phyloP scores from a whole-genome alignment of 305 asterid species.

The Fraxinus sp. region DNA sequence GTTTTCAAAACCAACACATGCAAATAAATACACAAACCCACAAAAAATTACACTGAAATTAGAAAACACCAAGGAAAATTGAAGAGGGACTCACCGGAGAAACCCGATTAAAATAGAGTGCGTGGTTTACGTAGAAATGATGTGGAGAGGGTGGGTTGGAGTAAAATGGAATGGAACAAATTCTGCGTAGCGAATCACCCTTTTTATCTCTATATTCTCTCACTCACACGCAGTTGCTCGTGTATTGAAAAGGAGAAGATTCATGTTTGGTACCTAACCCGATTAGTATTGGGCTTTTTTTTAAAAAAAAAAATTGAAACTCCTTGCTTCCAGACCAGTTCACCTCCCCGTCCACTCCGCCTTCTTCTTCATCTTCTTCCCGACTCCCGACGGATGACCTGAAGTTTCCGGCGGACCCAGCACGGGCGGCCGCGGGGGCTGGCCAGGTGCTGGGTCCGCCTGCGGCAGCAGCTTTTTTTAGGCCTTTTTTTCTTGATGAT shows the following conservation, averaged over 20 bases:
- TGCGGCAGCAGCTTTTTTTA: conserved; percentile 65
- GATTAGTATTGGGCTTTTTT: too few species aligned
- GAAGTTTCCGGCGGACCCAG: too few species aligned
- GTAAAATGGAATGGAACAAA: conserved; percentile 12
- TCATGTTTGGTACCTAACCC: too few species aligned
- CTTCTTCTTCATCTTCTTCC: too few species aligned
- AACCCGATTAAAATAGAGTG: background rate
- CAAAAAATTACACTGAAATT: background rate
- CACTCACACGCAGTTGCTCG: conserved; percentile 37
- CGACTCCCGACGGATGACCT: too few species aligned
- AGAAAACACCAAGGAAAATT: background rate
- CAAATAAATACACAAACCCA: conserved; percentile 12
- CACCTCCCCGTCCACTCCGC: too few species aligned
- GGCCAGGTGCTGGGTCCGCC: too few species aligned
- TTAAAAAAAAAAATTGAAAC: too few species aligned
- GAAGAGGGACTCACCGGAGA: conserved; percentile 11
- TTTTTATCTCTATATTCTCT: background rate
- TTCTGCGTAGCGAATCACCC: background rate
- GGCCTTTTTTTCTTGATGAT: conserved; percentile 86
- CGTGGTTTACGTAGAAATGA: background rate
- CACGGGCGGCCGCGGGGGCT: conserved; percentile 24
- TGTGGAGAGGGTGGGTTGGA: conserved; percentile 10
- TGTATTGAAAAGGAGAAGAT: conserved; percentile 35
- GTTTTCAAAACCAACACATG: background rate
- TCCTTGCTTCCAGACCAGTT: too few species aligned